Evolutionary conservation across 768 basidiomycete genomes (phyloP).

Genomic region (Infundibulicybe gibba): DNA sequence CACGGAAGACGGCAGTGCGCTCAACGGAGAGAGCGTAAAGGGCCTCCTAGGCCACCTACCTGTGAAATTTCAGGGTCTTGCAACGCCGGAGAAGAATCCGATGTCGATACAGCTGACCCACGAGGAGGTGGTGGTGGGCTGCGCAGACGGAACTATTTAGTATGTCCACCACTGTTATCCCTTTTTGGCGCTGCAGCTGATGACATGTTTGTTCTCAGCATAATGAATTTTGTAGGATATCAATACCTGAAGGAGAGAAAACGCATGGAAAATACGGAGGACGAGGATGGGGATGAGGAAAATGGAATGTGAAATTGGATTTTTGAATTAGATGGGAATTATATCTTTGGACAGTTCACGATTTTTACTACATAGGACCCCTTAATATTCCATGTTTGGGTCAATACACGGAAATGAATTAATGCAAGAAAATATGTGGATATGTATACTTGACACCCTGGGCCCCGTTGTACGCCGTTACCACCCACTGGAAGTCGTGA

Average conservation of each 20-base stretch:
- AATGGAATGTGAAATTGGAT: not conserved
- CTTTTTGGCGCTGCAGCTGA: constrained; percentile 7
- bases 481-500: too few species aligned
- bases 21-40: constrained; percentile 33
- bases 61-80: constrained; percentile 69
- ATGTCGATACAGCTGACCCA: constrained; percentile 93
- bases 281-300: not conserved
- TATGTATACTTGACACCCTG: too few species aligned
- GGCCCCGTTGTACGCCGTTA: too few species aligned
- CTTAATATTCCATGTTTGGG: too few species aligned
- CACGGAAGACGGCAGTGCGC: constrained; percentile 20
- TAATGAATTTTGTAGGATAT: constrained; percentile 47
- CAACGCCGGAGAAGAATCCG: constrained; percentile 89
- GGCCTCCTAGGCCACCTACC: constrained; percentile 65
- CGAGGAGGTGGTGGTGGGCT: constrained; percentile 88
- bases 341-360: too few species aligned
- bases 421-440: too few species aligned
- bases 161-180: constrained; percentile 34
- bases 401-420: too few species aligned
- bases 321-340: too few species aligned
- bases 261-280: not conserved
- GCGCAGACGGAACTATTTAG: constrained; percentile 92
- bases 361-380: too few species aligned
- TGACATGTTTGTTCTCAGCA: constrained; percentile 27
- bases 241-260: constrained; percentile 21